These are phyloP conservation scores for Daldinia loculata DNA, from an alignment of 495 filamentous ascomycete species.

Conservation along the genomic window DNA sequence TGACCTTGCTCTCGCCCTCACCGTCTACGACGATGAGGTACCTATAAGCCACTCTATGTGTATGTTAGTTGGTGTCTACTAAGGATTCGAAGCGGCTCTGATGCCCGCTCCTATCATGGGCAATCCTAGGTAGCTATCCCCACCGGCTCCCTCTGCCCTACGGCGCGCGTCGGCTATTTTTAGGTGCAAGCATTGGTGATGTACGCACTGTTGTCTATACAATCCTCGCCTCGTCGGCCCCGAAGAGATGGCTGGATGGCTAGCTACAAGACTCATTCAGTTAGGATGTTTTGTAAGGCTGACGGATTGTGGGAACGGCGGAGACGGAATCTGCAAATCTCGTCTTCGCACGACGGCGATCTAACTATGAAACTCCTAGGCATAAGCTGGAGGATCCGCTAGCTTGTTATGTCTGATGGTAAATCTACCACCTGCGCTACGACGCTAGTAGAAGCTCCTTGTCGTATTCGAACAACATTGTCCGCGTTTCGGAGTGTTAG, in stretches of 20 bases:
- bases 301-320: neutral
- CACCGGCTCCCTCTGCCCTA: slow-evolving; percentile 4
- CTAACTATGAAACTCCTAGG: slow-evolving; percentile 5
- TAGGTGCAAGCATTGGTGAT: neutral
- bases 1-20: neutral
- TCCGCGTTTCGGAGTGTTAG: slow-evolving; percentile 7
- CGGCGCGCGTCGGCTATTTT: slow-evolving; percentile 6
- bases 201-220: neutral
- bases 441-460: slow-evolving; percentile 14
- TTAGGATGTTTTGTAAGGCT: neutral
- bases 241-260: neutral
- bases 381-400: slow-evolving; percentile 30
- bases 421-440: neutral
- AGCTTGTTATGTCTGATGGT: neutral
- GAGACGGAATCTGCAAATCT: neutral
- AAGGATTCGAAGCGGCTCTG: neutral
- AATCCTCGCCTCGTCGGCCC: neutral
- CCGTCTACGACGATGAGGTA: neutral
- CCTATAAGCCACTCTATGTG: neutral
- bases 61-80: neutral
- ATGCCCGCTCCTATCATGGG: neutral
- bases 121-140: neutral
- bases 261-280: neutral
- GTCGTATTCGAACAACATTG: slow-evolving; percentile 4
- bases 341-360: neutral